Conservation (phyloP, 2,329 filamentous ascomycete genomes). For the Colletotrichum australisinense region DNA sequence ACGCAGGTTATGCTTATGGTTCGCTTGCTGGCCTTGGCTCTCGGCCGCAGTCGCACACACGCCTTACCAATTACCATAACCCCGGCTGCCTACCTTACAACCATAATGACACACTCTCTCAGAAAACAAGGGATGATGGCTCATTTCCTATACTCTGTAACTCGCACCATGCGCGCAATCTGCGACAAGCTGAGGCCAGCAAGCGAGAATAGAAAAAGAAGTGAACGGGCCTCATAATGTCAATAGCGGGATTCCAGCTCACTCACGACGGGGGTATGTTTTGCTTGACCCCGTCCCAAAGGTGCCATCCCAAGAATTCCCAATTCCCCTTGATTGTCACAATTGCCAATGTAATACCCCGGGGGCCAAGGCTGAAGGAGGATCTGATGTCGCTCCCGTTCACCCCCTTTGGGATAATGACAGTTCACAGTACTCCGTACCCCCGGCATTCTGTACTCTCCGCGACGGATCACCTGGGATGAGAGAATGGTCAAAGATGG, state of each 20-base stretch:
- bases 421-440: not conserved
- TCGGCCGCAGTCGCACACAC: not conserved
- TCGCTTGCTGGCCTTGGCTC: not conserved
- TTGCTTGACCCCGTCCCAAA: not conserved
- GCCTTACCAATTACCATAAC: not conserved
- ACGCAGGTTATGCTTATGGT: not conserved
- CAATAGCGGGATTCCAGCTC: not conserved
- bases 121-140: not conserved
- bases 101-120: not conserved
- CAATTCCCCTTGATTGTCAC: not conserved
- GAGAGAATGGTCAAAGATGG: not conserved
- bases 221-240: slow-evolving; percentile 19
- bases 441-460: not conserved
- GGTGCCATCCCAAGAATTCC: slow-evolving; percentile 15
- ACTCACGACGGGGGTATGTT: not conserved
- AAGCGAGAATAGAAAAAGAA: slow-evolving; percentile 3
- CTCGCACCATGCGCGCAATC: not conserved
- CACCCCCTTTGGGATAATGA: not conserved
- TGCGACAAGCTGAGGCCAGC: slow-evolving; percentile 23
- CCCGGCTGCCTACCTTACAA: not conserved
- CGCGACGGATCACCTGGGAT: not conserved
- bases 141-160: not conserved
- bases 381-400: not conserved
- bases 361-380: not conserved
- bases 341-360: slow-evolving; percentile 15